Percentiles rank a stretch among this genome's conserved stretches.
Evolutionary conservation across 768 basidiomycete species (phyloP).

Genomic region (Chlorophyllum brunneum): DNA sequence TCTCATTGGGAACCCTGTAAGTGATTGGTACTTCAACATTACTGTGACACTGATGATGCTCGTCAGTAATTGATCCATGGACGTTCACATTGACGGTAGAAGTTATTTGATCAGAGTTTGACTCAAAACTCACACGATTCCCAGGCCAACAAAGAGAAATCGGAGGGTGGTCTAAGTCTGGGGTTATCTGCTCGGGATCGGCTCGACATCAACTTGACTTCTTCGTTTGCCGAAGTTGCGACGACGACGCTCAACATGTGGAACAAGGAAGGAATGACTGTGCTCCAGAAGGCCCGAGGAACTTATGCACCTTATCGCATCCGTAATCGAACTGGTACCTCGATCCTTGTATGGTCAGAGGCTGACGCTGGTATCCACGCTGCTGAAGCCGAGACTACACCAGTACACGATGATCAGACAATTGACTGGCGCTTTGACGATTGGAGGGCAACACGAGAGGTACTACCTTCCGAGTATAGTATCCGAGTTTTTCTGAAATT

Average conservation of each 20-base stretch:
- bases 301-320: slow-evolving; percentile 93
- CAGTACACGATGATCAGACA: slow-evolving; percentile 68
- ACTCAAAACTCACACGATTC: not conserved
- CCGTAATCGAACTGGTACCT: slow-evolving; percentile 85
- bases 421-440: slow-evolving; percentile 98
- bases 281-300: slow-evolving; percentile 76
- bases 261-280: slow-evolving; percentile 68
- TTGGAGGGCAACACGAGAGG: slow-evolving; percentile 92
- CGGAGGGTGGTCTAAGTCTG: slow-evolving; percentile 50
- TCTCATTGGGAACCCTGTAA: slow-evolving; percentile 96
- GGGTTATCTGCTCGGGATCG: slow-evolving; percentile 73
- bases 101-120: not conserved
- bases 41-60: not conserved
- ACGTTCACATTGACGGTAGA: slow-evolving; percentile 70
- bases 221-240: slow-evolving; percentile 84
- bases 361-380: slow-evolving; percentile 47
- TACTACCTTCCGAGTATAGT: slow-evolving; percentile 23
- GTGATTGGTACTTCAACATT: slow-evolving; percentile 19
- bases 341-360: slow-evolving; percentile 85
- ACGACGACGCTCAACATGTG: slow-evolving; percentile 70
- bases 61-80: slow-evolving; percentile 92
- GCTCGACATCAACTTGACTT: slow-evolving; percentile 87
- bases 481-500: not conserved
- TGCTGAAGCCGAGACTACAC: slow-evolving; percentile 48
- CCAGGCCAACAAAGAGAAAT: slow-evolving; percentile 52